A percentile compares a stretch with the other conserved stretches of the same genome.
These are phyloP conservation scores for Hymenoscyphus scutula DNA, from an alignment of 2,329 filamentous ascomycete species.

Conservation along the genomic window DNA sequence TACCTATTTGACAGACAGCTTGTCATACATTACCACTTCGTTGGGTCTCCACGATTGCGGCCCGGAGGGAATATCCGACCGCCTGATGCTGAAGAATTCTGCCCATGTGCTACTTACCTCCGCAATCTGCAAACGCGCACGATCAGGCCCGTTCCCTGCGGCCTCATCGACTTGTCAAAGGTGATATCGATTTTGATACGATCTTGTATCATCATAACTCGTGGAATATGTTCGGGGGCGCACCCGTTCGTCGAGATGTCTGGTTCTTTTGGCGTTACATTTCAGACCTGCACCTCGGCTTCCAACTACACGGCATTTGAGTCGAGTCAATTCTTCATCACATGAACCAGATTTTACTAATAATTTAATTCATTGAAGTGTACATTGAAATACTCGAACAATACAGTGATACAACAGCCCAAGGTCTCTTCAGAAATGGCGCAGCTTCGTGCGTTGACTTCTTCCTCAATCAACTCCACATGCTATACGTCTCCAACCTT, in stretches of 20 bases:
- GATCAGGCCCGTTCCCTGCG: not conserved
- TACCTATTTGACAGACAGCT: not conserved
- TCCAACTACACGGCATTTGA: no score
- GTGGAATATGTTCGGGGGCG: no score
- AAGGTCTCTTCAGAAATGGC: not conserved
- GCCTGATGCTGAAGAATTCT: not conserved
- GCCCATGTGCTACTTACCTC: slow-evolving; percentile 2
- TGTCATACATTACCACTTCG: not conserved
- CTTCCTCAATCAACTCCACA: not conserved
- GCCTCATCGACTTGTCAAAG: not conserved
- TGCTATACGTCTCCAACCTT: not conserved
- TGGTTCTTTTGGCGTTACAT: not conserved
- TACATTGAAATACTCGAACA: not conserved
- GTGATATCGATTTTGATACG: not conserved
- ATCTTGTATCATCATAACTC: not conserved
- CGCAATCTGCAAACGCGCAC: not conserved
- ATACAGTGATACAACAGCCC: not conserved
- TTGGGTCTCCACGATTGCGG: not conserved
- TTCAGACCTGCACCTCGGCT: no score
- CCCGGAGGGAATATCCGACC: not conserved
- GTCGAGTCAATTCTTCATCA: no score
- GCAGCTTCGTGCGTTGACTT: not conserved
- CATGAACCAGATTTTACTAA: not conserved
- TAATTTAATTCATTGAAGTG: not conserved
- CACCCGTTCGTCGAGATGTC: not conserved